Conservation (phyloP, 2,329 filamentous ascomycete species). For the Pseudogymnoascus pannorum region DNA sequence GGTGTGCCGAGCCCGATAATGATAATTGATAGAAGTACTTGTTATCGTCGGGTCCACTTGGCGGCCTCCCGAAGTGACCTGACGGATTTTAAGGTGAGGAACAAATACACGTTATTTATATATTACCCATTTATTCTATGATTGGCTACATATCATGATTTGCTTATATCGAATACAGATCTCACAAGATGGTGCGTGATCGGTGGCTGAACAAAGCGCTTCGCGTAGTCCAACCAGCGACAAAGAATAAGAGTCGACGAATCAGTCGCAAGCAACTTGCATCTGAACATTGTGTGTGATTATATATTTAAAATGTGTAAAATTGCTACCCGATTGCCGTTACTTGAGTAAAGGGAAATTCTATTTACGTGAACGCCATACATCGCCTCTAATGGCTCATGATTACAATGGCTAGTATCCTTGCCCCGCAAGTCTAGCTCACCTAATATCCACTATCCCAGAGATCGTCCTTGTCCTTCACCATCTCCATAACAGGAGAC, state of each 20-base stretch:
- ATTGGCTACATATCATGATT: conserved; percentile 2
- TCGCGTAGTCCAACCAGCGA: background rate
- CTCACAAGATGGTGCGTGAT: background rate
- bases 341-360: conserved; percentile 5
- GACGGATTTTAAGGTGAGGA: conserved; percentile 24
- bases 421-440: background rate
- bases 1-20: conserved; percentile 8
- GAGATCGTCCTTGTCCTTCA: conserved; percentile 53
- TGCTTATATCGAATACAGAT: background rate
- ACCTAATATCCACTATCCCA: conserved; percentile 40
- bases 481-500: conserved; percentile 56
- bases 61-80: conserved; percentile 36
- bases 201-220: background rate
- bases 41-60: conserved; percentile 4
- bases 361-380: conserved; percentile 1
- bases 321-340: background rate
- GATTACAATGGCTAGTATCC: conserved; percentile 1
- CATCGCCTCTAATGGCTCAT: background rate
- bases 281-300: background rate
- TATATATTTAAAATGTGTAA: background rate
- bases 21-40: conserved; percentile 9
- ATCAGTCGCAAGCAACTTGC: background rate
- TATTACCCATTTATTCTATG: background rate
- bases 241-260: background rate
- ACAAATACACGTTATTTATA: background rate